A percentile compares a stretch with the other conserved stretches of the same genome.
Conservation (phyloP, 73 alveolate species). For the Tetrahymena malaccensis region DNA sequence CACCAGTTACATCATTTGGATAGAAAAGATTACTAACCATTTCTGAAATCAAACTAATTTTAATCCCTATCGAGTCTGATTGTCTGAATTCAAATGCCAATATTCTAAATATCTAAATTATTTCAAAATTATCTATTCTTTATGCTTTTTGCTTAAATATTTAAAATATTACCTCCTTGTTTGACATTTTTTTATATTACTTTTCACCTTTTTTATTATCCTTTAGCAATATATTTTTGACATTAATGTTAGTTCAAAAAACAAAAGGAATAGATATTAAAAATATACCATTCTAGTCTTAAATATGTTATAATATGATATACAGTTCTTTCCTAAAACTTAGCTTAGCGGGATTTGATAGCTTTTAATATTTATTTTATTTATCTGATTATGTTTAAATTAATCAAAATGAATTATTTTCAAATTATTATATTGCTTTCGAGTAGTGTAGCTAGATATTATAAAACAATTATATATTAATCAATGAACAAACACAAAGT, state of each 20-base stretch:
- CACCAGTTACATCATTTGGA: conserved; percentile 39
- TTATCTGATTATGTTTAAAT: background rate
- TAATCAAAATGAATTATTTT: background rate
- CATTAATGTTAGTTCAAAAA: background rate
- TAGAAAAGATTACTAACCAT: conserved; percentile 38
- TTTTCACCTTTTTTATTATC: background rate
- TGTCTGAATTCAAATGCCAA: conserved; percentile 30
- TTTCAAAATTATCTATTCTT: background rate
- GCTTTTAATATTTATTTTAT: background rate
- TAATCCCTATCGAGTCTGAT: conserved; percentile 34
- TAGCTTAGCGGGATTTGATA: background rate
- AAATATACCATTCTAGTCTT: background rate
- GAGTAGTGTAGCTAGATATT: background rate
- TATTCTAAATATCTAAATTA: conserved; percentile 10
- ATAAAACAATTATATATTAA: too few relatives aligned
- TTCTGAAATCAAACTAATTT: conserved; percentile 26
- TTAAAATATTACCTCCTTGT: background rate
- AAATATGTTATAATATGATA: too few relatives aligned
- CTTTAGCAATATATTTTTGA: background rate
- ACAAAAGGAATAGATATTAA: background rate
- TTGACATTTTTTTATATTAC: background rate
- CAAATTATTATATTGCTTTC: background rate
- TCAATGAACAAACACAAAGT: too few relatives aligned
- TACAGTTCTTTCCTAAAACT: too few relatives aligned
- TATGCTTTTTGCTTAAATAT: background rate